Percentiles rank a stretch among this genome's conserved stretches.
Evolutionary conservation across 1,139 yeast species (phyloP).

Genomic region (Scheffersomyces quercinus): DNA sequence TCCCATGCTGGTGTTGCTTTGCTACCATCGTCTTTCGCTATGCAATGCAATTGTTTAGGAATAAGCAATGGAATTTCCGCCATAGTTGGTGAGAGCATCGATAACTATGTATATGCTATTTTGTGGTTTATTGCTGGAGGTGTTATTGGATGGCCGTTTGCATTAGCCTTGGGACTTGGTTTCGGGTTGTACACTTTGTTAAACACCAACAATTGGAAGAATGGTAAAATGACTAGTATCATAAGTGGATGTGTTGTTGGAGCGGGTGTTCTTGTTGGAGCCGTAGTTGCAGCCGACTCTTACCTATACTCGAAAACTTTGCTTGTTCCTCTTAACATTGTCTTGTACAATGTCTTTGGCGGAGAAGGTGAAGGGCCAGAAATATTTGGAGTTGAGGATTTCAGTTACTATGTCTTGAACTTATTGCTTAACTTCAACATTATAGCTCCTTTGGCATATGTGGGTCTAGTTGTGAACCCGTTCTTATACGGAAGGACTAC

Average conservation of each 20-base stretch:
- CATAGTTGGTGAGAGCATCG: constrained; percentile 9
- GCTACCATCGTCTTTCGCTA: constrained; percentile 84
- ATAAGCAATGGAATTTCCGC: constrained; percentile 38
- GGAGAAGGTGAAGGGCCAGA: constrained; percentile 82
- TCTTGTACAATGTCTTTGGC: constrained; percentile 77
- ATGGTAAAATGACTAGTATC: constrained; percentile 12
- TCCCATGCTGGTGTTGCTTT: constrained; percentile 83
- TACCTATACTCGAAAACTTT: constrained; percentile 61
- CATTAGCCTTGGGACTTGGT: constrained; percentile 65
- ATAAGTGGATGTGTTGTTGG: constrained; percentile 16
- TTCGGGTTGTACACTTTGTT: constrained; percentile 40
- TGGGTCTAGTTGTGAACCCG: constrained; percentile 34
- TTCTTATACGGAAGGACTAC: constrained; percentile 13
- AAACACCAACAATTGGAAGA: constrained; percentile 4
- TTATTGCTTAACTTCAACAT: constrained; percentile 73
- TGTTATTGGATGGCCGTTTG: constrained; percentile 90
- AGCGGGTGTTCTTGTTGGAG: constrained; percentile 28
- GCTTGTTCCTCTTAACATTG: constrained; percentile 80
- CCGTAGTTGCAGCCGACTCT: constrained; percentile 56
- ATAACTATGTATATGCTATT: constrained; percentile 35
- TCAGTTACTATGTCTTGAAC: constrained; percentile 69
- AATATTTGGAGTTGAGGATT: constrained; percentile 89
- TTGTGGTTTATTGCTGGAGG: constrained; percentile 66
- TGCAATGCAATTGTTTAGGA: constrained; percentile 65
- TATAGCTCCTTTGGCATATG: constrained; percentile 46